Evolutionary conservation across 163 green algal species (phyloP), one percentile per base, ranked within the genome.

Genomic region (Scenedesmus sp.): DNA sequence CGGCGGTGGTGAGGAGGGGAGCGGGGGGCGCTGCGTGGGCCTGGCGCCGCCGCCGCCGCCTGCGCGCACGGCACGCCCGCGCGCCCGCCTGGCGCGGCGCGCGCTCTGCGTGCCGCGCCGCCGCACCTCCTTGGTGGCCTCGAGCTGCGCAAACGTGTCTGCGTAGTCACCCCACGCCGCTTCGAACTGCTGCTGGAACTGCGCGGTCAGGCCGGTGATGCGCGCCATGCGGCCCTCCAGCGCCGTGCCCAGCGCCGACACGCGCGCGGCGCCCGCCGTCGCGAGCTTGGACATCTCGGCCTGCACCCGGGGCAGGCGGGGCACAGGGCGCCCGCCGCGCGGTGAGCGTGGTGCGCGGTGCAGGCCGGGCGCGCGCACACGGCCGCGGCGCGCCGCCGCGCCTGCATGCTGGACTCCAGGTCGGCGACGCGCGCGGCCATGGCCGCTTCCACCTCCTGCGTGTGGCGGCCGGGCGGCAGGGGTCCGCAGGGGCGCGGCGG

Each of bases 371-470:
- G n/a, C n/a, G n/a, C n/a, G n/a, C n/a, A n/a, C n/a, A n/a, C n/a
- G n/a, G n/a, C n/a, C 39, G 39, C 39, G 6, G 7, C 6, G 39
- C 39, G 39, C 39, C 10, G 39, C 39, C 39, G 39, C 39, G 39
- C 10, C 39, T 48, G 15, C 33, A 76, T 26, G 1, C 33, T 51
- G 20, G 18, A 9, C 56, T 76, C 67, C 22, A 76, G 36, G 5
- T 56, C 67, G 9, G 36, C 48, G 0, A 64, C 29, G 26, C 31
- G 28, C 0, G 50, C 67, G 1, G 44, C 9, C 6, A 76, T 51
- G 20, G 51, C 67, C 18, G 17, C 29, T 3, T 75, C 29, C 22
- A 75, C 66, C 48, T 75, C 66, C 66, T 75, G 66, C 50, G 22
- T 7, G 14, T 29, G 53, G 15, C 7, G 54, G 9, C 20, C 20